phyloP scores from a whole-genome alignment of 495 filamentous ascomycete genomes.

The Penicillium waksmanii region DNA sequence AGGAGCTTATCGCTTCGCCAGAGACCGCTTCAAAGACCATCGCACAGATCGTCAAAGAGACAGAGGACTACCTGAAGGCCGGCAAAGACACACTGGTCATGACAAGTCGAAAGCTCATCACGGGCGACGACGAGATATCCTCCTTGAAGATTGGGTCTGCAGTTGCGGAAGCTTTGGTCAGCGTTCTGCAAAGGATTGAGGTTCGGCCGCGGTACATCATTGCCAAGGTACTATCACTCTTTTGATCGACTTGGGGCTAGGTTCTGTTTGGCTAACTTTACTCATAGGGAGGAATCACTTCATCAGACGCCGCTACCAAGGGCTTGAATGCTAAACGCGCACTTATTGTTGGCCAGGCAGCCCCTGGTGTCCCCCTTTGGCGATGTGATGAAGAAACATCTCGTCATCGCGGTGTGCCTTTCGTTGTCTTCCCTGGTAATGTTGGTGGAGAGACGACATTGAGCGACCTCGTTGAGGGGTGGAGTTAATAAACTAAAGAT shows the following conservation, averaged over 20 bases:
- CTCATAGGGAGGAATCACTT: slow-evolving; percentile 54
- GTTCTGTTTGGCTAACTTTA: slow-evolving; percentile 1
- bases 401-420: slow-evolving; percentile 50
- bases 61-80: slow-evolving; percentile 30
- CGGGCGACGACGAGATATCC: slow-evolving; percentile 45
- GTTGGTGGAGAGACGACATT: slow-evolving; percentile 54
- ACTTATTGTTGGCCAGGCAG: slow-evolving; percentile 55
- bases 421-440: slow-evolving; percentile 62
- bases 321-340: slow-evolving; percentile 56
- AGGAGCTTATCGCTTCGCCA: slow-evolving; percentile 41
- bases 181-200: slow-evolving; percentile 43
- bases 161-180: slow-evolving; percentile 51
- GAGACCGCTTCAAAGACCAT: slow-evolving; percentile 29
- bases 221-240: slow-evolving; percentile 44
- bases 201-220: slow-evolving; percentile 55
- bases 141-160: slow-evolving; percentile 49
- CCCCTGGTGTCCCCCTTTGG: slow-evolving; percentile 59
- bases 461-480: slow-evolving; percentile 43
- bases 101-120: slow-evolving; percentile 56
- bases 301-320: slow-evolving; percentile 57
- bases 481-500: slow-evolving; percentile 27
- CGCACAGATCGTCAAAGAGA: slow-evolving; percentile 28
- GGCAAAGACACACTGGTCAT: slow-evolving; percentile 54
- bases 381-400: slow-evolving; percentile 53
- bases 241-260: neutral